Evolutionary conservation across 495 filamentous ascomycete genomes (phyloP).

Genomic region (Penicillium egyptiacum): DNA sequence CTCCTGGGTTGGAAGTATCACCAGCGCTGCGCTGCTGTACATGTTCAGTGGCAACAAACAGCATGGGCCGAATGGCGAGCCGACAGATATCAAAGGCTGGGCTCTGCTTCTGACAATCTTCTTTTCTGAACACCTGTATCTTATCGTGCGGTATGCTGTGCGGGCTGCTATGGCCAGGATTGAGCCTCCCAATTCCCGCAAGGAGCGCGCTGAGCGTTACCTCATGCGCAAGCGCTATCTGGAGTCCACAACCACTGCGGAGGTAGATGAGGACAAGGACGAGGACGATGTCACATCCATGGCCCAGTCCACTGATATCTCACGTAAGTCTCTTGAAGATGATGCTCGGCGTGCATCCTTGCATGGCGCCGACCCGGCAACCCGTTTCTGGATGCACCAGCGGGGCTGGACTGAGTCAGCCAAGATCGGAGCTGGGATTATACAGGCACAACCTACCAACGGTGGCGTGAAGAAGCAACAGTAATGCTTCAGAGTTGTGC

Average conservation of each 20-base stretch:
- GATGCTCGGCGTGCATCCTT: constrained; percentile 62
- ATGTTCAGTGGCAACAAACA: constrained; percentile 70
- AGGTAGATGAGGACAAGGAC: constrained; percentile 32
- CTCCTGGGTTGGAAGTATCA: constrained; percentile 87
- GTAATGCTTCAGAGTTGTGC: constrained; percentile 23
- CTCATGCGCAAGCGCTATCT: constrained; percentile 70
- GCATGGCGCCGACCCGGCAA: constrained; percentile 53
- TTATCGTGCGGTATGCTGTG: constrained; percentile 69
- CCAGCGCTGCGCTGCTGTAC: constrained; percentile 80
- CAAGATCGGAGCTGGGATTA: constrained; percentile 55
- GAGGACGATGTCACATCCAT: constrained; percentile 19
- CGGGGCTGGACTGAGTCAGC: constrained; percentile 61
- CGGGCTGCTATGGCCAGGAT: constrained; percentile 71
- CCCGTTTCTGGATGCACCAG: constrained; percentile 71
- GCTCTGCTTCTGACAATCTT: constrained; percentile 81
- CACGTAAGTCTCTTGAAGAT: constrained; percentile 55
- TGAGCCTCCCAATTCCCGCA: constrained; percentile 78
- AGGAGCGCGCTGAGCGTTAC: constrained; percentile 75
- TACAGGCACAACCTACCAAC: constrained; percentile 47
- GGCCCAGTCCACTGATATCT: constrained; percentile 36
- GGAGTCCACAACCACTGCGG: constrained; percentile 43
- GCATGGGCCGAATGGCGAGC: constrained; percentile 53
- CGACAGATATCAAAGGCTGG: constrained; percentile 72
- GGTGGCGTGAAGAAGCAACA: constrained; percentile 58
- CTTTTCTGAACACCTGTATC: constrained; percentile 83